Base-by-base conservation (phyloP, 2,329 filamentous ascomycete species). In the Diaporthe citrichinensis region DNA sequence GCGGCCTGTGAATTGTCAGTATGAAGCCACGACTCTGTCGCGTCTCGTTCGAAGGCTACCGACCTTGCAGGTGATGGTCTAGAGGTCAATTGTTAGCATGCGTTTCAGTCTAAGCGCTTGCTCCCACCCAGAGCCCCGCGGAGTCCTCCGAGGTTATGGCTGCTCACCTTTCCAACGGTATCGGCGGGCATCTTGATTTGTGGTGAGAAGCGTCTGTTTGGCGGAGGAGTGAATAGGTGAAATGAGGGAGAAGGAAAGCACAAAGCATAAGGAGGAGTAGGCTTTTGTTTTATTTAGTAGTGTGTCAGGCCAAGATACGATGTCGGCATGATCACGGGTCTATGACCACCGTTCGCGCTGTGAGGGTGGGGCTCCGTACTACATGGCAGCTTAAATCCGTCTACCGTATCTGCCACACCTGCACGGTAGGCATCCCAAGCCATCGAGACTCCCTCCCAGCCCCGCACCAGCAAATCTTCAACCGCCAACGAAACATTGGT, bases 1-100 rank as follows among this genome's bases (percentile, higher is more conserved):
- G 97, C 97, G 80, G 97, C 97, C 94, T 97, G n/a, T 44, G 28
- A 20, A 23, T 49, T 41, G 75, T 76, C 58, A 76, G 59, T 41
- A 25, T 23, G 46, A 25, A 23, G 34, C 36, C 44, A 39, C 39
- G 28, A 23, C 23, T 25, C n/a, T 4, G 9, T n/a, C 68, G 3
- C 49, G 44, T 17, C n/a, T 44, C 25, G n/a, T 12, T 51, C 36
- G 23, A 15, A 3, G 15, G 51, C 55, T 17, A 55, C 74, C 34
- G 67, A 76, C 75, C 75, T 76, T 76, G 75, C 75, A 76, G 39
- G 68, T 76, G 31, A 76, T 76, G 39, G 75, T 69, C 75, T 76
- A 51, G 31, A 53, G 23, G 3, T 14, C 41, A 49, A 25, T 39
- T 62, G 69, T 76, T 71, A 75, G 73, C 73, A 59, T 62, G n/a